These are phyloP conservation scores for Boehmeria nivea DNA, from an alignment of 306 rosid genomes.

Conservation along the genomic window DNA sequence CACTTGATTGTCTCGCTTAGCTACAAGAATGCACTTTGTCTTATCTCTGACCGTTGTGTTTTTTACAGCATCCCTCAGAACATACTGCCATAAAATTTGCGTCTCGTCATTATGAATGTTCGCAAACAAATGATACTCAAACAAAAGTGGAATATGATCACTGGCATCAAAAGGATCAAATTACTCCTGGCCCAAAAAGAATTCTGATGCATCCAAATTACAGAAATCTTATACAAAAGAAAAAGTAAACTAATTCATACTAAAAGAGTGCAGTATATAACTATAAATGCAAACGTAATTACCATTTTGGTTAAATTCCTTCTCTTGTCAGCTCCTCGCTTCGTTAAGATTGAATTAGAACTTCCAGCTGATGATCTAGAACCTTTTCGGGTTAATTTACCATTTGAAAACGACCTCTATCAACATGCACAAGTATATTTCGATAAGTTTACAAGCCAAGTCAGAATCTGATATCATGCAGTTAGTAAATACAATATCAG, in stretches of 20 bases:
- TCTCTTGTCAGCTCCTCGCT: conserved; percentile 55
- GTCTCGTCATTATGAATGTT: background rate
- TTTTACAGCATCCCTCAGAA: conserved; percentile 51
- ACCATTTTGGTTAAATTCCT: conserved; percentile 61
- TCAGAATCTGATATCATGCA: background rate
- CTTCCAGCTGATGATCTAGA: conserved; percentile 34
- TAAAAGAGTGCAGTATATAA: background rate
- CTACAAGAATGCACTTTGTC: conserved; percentile 36
- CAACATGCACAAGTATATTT: conserved; percentile 13
- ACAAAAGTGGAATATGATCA: no score
- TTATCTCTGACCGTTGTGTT: conserved; percentile 33
- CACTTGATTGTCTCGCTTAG: conserved; percentile 28
- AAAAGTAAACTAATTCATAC: no score
- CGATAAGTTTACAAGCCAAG: background rate
- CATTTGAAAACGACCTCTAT: conserved; percentile 50
- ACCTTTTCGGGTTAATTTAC: conserved; percentile 49
- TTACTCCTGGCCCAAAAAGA: no score
- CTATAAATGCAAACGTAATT: conserved; percentile 9
- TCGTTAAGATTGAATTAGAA: conserved; percentile 36
- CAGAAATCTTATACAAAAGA: no score
- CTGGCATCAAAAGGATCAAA: background rate
- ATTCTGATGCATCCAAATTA: no score
- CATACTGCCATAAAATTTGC: conserved; percentile 43
- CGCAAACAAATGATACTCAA: no score
- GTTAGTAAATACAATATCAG: background rate